Base-by-base conservation (phyloP, 2,329 filamentous ascomycete species). In the Ceratocystis albifundus region DNA sequence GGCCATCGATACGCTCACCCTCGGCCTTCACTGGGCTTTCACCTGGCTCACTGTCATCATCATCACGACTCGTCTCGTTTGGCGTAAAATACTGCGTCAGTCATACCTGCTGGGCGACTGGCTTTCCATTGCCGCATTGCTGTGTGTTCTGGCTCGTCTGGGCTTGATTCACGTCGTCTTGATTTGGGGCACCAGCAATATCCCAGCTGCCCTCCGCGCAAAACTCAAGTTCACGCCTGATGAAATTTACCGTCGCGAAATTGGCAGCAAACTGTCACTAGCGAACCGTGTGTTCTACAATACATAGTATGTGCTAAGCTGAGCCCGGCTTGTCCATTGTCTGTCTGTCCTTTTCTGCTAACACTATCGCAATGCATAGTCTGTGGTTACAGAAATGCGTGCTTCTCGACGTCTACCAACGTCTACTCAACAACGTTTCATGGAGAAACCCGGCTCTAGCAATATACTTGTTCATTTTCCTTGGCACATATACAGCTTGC, bases 41-140 rank as follows among this genome's bases (percentile, higher is more conserved):
- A 72, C 69, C 67, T 70, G 69, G 62, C 36, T 71, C 50, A 69
- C 71, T 5, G 55, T 73, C 57, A 8, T 67, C 10, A 62, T 72
- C 65, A 73, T 73, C 69, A 62, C 30, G 1, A 17, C 48, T 1
- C 62, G 72, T 45, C 66, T 73, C 41, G 55, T 69, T 20, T 70
- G 70, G 65, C 69, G 67, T 20, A 72, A 69, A 53, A 32, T 69
- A 8, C 62, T 66, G 25, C 69, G 62, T 17, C 71, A 72, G 46
- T 32, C 68, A 2, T 71, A 68, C 48, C 68, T 69, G 25, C n/a
- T 64, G 10, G 70, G 69, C 48, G 72, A 73, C 62, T 72, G 68
- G 61, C 62, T 71, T 64, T 71, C 69, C 36, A 77, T 80, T 75
- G 78, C 76, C 65, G 74, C 75, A 7, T 77, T 76, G 66, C 30